A percentile compares a stretch with the other conserved stretches of the same genome.
Evolutionary conservation across 2,329 filamentous ascomycete genomes (phyloP).

Genomic region (Claviceps monticola): DNA sequence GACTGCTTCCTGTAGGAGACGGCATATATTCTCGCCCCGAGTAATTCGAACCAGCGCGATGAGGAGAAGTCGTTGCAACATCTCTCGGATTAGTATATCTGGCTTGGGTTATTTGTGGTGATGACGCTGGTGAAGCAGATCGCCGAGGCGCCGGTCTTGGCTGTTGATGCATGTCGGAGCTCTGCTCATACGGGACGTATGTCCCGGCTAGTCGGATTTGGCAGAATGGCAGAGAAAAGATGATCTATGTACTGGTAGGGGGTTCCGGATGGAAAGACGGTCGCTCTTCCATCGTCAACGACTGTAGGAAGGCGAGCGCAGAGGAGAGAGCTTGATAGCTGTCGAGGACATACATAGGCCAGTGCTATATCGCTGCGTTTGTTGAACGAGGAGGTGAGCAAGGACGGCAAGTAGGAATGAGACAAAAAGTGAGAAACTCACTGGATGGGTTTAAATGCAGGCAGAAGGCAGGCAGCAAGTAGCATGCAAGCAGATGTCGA

Average conservation of each 20-base stretch:
- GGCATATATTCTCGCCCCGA: conserved; percentile 25
- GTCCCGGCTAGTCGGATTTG: background rate
- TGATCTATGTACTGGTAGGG: background rate
- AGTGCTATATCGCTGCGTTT: background rate
- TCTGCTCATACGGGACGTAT: background rate
- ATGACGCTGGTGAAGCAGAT: conserved; percentile 53
- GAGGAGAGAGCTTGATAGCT: background rate
- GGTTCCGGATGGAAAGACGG: background rate
- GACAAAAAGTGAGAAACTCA: background rate
- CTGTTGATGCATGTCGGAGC: conserved; percentile 68
- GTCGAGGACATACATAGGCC: background rate
- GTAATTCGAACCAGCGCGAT: conserved; percentile 30
- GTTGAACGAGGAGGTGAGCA: background rate
- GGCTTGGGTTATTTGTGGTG: conserved; percentile 49
- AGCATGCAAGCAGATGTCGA: background rate
- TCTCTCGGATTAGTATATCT: conserved; percentile 67
- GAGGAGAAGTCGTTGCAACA: conserved; percentile 25
- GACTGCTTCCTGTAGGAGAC: conserved; percentile 34
- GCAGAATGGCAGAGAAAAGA: background rate
- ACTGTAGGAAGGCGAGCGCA: background rate
- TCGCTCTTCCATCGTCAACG: conserved; percentile 7
- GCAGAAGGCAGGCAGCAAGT: background rate
- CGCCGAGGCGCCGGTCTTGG: conserved; percentile 60
- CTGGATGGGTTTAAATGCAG: background rate
- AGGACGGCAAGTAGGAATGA: background rate